A percentile compares a stretch with the other conserved stretches of the same genome.
These are phyloP conservation scores for Apiospora hydei DNA, from an alignment of 2,329 filamentous ascomycete genomes.

Conservation along the genomic window DNA sequence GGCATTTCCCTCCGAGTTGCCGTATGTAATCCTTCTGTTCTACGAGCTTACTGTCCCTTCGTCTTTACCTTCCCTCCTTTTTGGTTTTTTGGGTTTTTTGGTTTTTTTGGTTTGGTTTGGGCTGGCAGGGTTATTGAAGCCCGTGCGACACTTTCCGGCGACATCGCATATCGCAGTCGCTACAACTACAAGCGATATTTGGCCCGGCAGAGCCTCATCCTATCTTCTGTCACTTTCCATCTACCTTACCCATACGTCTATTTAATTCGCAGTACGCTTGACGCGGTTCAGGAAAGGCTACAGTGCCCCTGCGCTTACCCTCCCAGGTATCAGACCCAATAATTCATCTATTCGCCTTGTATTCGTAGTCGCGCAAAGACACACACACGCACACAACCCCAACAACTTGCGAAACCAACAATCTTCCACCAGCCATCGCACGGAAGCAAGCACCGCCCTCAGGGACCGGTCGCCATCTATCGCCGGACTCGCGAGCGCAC, in stretches of 20 bases:
- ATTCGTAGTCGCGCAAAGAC: conserved; percentile 12
- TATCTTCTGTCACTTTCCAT: background rate
- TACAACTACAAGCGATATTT: background rate
- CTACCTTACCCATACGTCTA: background rate
- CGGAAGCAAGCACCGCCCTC: background rate
- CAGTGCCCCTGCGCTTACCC: background rate
- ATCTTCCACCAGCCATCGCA: background rate
- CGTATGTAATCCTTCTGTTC: background rate
- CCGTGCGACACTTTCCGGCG: conserved; percentile 20
- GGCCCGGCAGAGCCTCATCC: conserved; percentile 11
- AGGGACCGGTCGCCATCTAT: background rate
- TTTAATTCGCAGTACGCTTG: background rate
- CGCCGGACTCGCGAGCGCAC: background rate
- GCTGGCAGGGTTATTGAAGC: conserved; percentile 19
- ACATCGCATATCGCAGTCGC: conserved; percentile 8
- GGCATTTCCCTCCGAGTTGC: background rate
- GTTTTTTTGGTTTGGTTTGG: background rate
- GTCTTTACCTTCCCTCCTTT: background rate
- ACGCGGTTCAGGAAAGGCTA: background rate
- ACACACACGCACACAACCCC: background rate
- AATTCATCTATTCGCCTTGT: background rate
- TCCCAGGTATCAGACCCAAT: background rate
- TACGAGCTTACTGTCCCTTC: background rate
- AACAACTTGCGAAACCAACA: conserved; percentile 12
- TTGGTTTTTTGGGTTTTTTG: background rate